Evolutionary conservation across 2,329 filamentous ascomycete species (phyloP).

Genomic region (Drechslerella dactyloides): DNA sequence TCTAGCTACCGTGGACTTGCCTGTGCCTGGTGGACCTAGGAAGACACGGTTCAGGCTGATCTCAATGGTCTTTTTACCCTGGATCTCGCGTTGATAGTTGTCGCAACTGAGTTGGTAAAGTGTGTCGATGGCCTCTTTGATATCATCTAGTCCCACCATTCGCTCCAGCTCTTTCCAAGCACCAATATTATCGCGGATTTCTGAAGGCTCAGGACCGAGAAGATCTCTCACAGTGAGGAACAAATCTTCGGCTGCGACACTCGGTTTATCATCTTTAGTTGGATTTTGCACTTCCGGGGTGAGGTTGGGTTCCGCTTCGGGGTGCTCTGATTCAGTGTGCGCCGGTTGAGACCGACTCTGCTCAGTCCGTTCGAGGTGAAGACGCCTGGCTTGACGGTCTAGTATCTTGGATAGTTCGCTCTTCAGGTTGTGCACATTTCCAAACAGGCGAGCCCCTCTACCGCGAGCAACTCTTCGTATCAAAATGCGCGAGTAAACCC

Average conservation of each 20-base stretch:
- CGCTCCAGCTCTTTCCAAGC: background rate
- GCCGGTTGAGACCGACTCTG: too few species aligned
- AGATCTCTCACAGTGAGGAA: constrained; percentile 1
- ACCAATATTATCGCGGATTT: background rate
- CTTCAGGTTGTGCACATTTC: too few species aligned
- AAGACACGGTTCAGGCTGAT: constrained; percentile 74
- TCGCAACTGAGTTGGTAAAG: constrained; percentile 59
- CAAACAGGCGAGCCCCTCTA: too few species aligned
- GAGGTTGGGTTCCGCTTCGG: too few species aligned
- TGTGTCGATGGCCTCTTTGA: constrained; percentile 5
- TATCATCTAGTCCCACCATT: constrained; percentile 1
- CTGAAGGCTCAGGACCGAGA: background rate
- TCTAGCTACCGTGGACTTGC: constrained; percentile 77
- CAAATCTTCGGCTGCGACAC: background rate
- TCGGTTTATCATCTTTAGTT: too few species aligned
- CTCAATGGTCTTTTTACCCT: constrained; percentile 66
- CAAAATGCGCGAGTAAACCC: too few species aligned
- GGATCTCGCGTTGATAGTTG: constrained; percentile 72
- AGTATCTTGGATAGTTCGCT: too few species aligned
- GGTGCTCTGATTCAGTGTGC: too few species aligned
- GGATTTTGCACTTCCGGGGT: too few species aligned
- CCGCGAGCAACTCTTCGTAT: too few species aligned
- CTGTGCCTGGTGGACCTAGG: constrained; percentile 74
- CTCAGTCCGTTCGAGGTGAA: too few species aligned
- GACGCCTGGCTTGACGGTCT: too few species aligned